Percentiles rank a stretch among this genome's conserved stretches.
phyloP scores from a whole-genome alignment of 1,284 basidiomycete species.

The Pascua sp. region DNA sequence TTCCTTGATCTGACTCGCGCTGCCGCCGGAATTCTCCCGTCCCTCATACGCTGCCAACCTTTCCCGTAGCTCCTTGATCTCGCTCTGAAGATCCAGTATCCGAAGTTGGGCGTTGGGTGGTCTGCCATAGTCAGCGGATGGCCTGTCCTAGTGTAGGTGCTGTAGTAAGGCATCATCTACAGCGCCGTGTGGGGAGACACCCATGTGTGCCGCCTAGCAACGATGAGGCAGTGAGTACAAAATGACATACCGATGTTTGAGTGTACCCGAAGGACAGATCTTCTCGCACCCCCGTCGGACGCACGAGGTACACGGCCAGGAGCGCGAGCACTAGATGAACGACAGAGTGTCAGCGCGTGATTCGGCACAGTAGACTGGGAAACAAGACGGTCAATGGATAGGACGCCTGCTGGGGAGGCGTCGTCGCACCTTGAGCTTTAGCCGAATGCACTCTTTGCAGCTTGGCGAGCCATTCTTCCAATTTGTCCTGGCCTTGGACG shows the following conservation, averaged over 20 bases:
- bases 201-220: too few relatives aligned
- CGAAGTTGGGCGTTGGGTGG: too few relatives aligned
- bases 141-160: conserved; percentile 16
- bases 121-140: neutral
- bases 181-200: conserved; percentile 7
- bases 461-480: conserved; percentile 22
- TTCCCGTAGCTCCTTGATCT: too few relatives aligned
- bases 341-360: neutral
- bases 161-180: conserved; percentile 15
- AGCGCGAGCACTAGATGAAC: conserved; percentile 19
- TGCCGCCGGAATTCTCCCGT: too few relatives aligned
- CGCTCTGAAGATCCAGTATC: too few relatives aligned
- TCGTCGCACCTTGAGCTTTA: conserved; percentile 24
- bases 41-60: too few relatives aligned
- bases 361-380: too few relatives aligned
- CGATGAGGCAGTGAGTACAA: too few relatives aligned
- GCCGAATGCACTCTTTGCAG: conserved; percentile 23
- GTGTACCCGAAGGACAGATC: conserved; percentile 20
- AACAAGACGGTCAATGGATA: too few relatives aligned
- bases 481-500: conserved; percentile 14
- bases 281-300: conserved; percentile 21
- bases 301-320: conserved; percentile 25
- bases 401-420: too few relatives aligned
- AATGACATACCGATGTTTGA: neutral
- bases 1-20: too few relatives aligned